Conservation (phyloP, 768 basidiomycete genomes). For the Leccinum barrowsii region DNA sequence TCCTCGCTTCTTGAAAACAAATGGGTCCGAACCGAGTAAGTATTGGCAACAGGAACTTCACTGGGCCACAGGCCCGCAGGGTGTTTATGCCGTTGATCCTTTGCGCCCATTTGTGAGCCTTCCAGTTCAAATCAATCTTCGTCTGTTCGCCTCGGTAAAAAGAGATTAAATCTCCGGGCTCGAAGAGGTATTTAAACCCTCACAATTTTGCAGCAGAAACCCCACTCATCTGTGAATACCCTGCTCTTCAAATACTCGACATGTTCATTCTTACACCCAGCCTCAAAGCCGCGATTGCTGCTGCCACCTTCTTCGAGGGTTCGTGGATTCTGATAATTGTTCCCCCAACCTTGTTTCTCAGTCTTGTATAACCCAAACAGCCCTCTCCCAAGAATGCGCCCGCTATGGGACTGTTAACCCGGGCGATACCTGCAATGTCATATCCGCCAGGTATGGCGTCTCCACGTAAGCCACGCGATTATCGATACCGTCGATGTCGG, state of each 20-base stretch:
- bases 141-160: too few relatives aligned
- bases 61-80: too few relatives aligned
- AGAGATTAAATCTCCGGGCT: too few relatives aligned
- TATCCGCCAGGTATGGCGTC: conserved; percentile 47
- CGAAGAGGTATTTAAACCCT: too few relatives aligned
- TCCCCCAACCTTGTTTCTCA: neutral
- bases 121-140: too few relatives aligned
- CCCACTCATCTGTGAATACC: too few relatives aligned
- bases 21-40: too few relatives aligned
- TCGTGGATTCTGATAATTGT: neutral
- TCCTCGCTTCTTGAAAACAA: too few relatives aligned
- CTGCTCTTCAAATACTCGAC: neutral
- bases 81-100: too few relatives aligned
- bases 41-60: too few relatives aligned
- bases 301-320: neutral
- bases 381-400: neutral
- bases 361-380: neutral
- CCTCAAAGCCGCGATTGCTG: neutral
- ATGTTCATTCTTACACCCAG: neutral
- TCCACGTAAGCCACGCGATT: conserved; percentile 48
- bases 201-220: too few relatives aligned
- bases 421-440: neutral
- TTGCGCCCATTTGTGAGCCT: too few relatives aligned
- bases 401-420: neutral
- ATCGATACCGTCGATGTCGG: neutral